Evolutionary conservation across 2,329 filamentous ascomycete species (phyloP), one percentile per base, ranked within the genome.

Genomic region (Cercospora sesami): DNA sequence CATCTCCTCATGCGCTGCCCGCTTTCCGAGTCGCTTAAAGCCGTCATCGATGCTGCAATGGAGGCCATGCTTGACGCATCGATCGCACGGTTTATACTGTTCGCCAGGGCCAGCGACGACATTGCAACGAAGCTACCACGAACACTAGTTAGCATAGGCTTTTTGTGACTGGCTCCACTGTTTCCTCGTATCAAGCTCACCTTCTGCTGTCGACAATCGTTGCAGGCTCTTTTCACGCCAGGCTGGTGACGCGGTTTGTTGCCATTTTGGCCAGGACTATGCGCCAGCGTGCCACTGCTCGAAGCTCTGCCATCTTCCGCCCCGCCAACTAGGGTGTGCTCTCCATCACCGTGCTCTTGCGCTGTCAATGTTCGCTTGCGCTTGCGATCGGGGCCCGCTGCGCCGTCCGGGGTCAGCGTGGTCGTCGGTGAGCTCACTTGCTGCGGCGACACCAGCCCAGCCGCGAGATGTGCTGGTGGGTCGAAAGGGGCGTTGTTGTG

Each of bases 21-120:
- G 87, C 83, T 95, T 95, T 71, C 91, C 90, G 18, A 94, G 84
- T 73, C 91, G 89, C 84, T 93, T 94, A 81, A 94, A 94, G 79
- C 93, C 93, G 75, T 90, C 91, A 79, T 94, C 91, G 79, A 95
- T 94, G 79, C 92, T 92, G 84, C 92, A 95, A 69, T 90, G 87
- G 69, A 94, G 88, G 80, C 91, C 91, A 76, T 94, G 86, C 75
- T 92, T 91, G 77, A 87, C 87, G 81, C 92, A 95, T 66, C 92
- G 86, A 64, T 89, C 89, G 82, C 92, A 95, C 74, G 87, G 88
- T 75, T 88, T 86, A 79, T 93, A 94, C 18, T 74, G 71, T 42
- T 76, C 75, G 64, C 75, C 74, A 4, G 91, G 91, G 30, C 92
- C 91, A 80, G 93, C 91, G 73, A 91, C 84, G 73, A 94, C 91